Evolutionary conservation across 31 red algal species (phyloP).

Genomic region (Porphyra umbilicalis): DNA sequence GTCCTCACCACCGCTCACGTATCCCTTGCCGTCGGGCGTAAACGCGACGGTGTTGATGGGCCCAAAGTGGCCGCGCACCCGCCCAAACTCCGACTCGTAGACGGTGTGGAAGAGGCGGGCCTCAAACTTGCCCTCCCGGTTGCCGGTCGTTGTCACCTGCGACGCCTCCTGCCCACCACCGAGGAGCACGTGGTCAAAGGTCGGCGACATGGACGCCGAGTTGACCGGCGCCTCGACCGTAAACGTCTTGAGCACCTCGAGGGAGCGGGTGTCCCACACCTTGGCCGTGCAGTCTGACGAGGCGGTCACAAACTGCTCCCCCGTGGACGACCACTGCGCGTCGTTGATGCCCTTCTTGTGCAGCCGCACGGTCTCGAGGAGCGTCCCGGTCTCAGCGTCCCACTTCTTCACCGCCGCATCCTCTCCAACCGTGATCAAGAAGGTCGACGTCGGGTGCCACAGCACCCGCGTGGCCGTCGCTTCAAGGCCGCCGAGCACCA

Average conservation of each 20-base stretch:
- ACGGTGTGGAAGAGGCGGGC: constrained; percentile 81
- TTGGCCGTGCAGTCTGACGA: constrained; percentile 90
- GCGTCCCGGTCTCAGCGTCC: constrained; percentile 66
- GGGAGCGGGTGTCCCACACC: constrained; percentile 56
- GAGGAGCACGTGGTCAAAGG: constrained; percentile 67
- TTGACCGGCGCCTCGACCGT: constrained; percentile 72
- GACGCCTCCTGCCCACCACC: constrained; percentile 94
- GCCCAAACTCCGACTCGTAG: constrained; percentile 75
- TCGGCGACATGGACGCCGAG: constrained; percentile 75
- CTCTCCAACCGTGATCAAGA: constrained; percentile 65
- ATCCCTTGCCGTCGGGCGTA: constrained; percentile 73
- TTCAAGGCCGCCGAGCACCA: constrained; percentile 54
- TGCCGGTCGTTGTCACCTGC: constrained; percentile 86
- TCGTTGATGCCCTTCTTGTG: constrained; percentile 78
- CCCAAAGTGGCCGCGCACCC: constrained; percentile 92
- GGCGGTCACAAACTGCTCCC: constrained; percentile 62
- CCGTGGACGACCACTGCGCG: constrained; percentile 49
- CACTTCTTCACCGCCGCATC: constrained; percentile 88
- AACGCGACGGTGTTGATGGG: constrained; percentile 94
- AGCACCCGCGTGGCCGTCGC: constrained; percentile 61
- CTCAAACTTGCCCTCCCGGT: constrained; percentile 76
- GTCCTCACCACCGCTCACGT: constrained; percentile 92
- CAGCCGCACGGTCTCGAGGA: constrained; percentile 40
- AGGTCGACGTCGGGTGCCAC: constrained; percentile 73
- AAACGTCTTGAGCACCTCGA: constrained; percentile 76